Base-by-base conservation (phyloP, 1,139 yeast species). In the Yarrowia galli region DNA sequence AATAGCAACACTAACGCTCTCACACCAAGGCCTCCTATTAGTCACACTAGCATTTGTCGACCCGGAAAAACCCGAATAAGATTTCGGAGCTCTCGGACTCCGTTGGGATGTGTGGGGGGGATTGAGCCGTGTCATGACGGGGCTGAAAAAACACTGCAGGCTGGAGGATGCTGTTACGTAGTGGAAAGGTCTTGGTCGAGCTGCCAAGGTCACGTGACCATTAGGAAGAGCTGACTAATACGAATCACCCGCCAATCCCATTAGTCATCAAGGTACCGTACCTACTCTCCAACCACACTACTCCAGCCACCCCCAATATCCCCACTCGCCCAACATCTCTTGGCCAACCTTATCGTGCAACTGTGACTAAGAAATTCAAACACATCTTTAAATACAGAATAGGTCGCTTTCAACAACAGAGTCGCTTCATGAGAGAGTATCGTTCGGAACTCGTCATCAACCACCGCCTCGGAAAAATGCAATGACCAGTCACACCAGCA, bases 281-380 rank as follows among this genome's bases (percentile, higher is more conserved):
- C n/a, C n/a, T n/a, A n/a, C n/a, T n/a, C n/a, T n/a, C n/a, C n/a
- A n/a, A n/a, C n/a, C n/a, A n/a, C n/a, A n/a, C n/a, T n/a, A n/a
- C n/a, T n/a, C n/a, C n/a, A n/a, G n/a, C n/a, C n/a, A n/a, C 20
- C 20, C 8, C 20, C 43, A 38, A 15, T 18, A 40, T 22, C 18
- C 28, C n/a, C 49, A 23, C 49, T 45, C 22, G 18, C 38, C 54
- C 54, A 28, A 49, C 54, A 49, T 49, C 38, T 49, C 54, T 49
- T 49, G 54, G 40, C 56, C 40, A 49, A 49, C 56, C 56, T 49
- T 49, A 49, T 49, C 56, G 56, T 35, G 56, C 56, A 49, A 40
- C 40, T 18, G 35, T 32, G 56, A 49, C 56, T 49, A 49, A 49
- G 15, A 18, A 48, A 28, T n/a, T 15, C 48, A 43, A 43, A 13